Percentiles rank a stretch among this genome's conserved stretches.
Conservation (phyloP, 208 protist species). For the Endotrypanum monterogeii region DNA sequence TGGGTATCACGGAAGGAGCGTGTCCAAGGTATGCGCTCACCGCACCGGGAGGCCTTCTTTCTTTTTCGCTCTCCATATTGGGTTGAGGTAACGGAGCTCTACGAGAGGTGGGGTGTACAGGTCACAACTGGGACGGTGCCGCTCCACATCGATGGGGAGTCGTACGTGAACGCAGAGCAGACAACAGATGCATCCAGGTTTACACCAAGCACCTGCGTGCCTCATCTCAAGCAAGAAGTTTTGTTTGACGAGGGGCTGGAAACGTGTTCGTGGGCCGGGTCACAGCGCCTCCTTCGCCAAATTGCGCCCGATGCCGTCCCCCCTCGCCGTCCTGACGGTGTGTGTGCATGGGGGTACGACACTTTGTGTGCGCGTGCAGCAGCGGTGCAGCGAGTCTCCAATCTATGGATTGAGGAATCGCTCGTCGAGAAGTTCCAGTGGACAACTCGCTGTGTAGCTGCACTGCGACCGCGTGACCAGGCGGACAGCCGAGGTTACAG, state of each 20-base stretch:
- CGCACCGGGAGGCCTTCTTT: conserved; percentile 1
- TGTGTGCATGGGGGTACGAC: conserved; percentile 17
- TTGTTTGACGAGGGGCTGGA: conserved; percentile 13
- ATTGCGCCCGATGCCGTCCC: neutral
- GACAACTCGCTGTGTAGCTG: conserved; percentile 8
- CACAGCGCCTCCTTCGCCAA: conserved; percentile 20
- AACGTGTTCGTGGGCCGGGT: conserved; percentile 4
- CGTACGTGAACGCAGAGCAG: conserved; percentile 58
- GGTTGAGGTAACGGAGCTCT: conserved; percentile 29
- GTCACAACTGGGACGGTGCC: conserved; percentile 23
- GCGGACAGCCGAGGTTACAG: neutral
- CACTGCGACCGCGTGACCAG: neutral
- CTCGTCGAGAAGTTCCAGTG: conserved; percentile 19
- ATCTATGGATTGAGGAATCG: conserved; percentile 27
- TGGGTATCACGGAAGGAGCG: neutral
- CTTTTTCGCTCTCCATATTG: conserved; percentile 57
- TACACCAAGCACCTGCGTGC: conserved; percentile 33
- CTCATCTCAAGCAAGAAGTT: conserved; percentile 28
- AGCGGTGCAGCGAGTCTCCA: conserved; percentile 23
- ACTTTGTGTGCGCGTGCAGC: conserved; percentile 16
- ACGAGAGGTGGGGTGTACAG: conserved; percentile 43
- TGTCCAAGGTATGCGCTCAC: neutral
- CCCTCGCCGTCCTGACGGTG: neutral
- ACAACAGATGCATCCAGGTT: conserved; percentile 60
- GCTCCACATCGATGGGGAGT: neutral